These are phyloP conservation scores for Sarocladiaceae sp. DNA, from an alignment of 2,329 filamentous ascomycete genomes.

Conservation along the genomic window DNA sequence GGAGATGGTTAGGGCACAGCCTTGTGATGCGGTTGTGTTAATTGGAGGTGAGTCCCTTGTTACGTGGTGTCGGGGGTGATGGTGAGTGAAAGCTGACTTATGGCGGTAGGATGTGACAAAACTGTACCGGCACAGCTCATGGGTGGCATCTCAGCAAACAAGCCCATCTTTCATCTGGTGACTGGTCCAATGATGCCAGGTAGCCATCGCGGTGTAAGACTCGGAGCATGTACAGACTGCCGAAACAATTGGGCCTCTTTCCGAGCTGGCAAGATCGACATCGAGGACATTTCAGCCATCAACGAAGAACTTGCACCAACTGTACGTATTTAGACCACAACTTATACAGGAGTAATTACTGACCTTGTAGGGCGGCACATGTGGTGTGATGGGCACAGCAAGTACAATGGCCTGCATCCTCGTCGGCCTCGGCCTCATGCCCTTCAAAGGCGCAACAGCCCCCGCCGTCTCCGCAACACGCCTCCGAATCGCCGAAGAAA, in stretches of 20 bases:
- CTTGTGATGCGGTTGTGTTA: constrained; percentile 62
- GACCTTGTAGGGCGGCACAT: constrained; percentile 59
- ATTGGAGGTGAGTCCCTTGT: constrained; percentile 53
- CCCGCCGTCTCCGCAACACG: constrained; percentile 75
- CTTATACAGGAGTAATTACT: not conserved
- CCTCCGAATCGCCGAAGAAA: constrained; percentile 75
- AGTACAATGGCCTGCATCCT: constrained; percentile 87
- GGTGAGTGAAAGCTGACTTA: too few species aligned
- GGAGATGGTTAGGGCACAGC: constrained; percentile 71
- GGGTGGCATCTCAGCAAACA: constrained; percentile 72
- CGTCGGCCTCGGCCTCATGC: constrained; percentile 75
- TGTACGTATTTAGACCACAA: constrained; percentile 30
- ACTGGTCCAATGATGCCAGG: constrained; percentile 76
- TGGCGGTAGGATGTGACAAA: constrained; percentile 63
- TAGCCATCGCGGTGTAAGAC: constrained; percentile 56
- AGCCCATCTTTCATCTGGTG: constrained; percentile 63
- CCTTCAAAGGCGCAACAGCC: constrained; percentile 72
- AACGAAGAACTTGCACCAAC: constrained; percentile 73
- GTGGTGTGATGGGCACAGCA: constrained; percentile 88
- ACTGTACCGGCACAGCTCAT: constrained; percentile 71
- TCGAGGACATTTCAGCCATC: constrained; percentile 66
- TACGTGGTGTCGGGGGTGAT: too few species aligned
- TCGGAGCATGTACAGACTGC: constrained; percentile 73
- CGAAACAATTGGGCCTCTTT: constrained; percentile 70
- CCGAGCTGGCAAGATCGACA: constrained; percentile 60